A percentile compares a stretch with the other conserved stretches of the same genome.
phyloP scores from a whole-genome alignment of 805 yeast genomes.

The Saccharomycopsis synnaedendra region DNA sequence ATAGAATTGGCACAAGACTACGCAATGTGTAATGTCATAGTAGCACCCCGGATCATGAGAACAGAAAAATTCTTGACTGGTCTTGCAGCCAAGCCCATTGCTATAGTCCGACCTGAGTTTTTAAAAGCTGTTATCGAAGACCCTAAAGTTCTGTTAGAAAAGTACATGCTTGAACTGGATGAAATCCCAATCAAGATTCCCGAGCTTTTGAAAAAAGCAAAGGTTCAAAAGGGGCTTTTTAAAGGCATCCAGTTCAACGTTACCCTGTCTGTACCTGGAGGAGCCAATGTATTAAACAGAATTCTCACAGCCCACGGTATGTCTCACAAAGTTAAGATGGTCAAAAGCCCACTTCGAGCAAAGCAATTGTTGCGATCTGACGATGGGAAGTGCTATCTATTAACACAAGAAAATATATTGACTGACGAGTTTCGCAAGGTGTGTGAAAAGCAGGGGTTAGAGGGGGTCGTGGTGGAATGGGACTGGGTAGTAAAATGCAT shows the following conservation, averaged over 20 bases:
- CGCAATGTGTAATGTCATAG: slow-evolving; percentile 36
- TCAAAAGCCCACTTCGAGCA: slow-evolving; percentile 19
- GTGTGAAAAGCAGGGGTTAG: slow-evolving; percentile 16
- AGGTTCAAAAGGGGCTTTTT: slow-evolving; percentile 27
- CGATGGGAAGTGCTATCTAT: slow-evolving; percentile 18
- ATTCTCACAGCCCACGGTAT: slow-evolving; percentile 55
- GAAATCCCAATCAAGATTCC: neutral
- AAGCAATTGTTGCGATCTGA: slow-evolving; percentile 15
- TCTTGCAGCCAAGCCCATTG: slow-evolving; percentile 42
- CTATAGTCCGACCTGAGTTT: slow-evolving; percentile 45
- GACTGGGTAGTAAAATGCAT: slow-evolving; percentile 51
- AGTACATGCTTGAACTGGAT: neutral
- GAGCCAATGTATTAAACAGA: slow-evolving; percentile 39
- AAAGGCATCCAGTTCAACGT: slow-evolving; percentile 38
- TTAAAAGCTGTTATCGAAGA: slow-evolving; percentile 31
- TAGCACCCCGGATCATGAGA: slow-evolving; percentile 74
- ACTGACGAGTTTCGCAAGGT: slow-evolving; percentile 22
- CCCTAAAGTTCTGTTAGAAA: neutral
- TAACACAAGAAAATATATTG: slow-evolving; percentile 17
- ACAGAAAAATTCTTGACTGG: slow-evolving; percentile 80
- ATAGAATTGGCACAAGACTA: slow-evolving; percentile 35
- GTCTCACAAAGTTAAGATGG: slow-evolving; percentile 21
- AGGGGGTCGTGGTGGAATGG: slow-evolving; percentile 41
- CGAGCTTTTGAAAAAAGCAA: neutral
- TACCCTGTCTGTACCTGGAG: slow-evolving; percentile 50